Conservation (phyloP, 2,329 filamentous ascomycete species). For the Apiospora pterosperma region DNA sequence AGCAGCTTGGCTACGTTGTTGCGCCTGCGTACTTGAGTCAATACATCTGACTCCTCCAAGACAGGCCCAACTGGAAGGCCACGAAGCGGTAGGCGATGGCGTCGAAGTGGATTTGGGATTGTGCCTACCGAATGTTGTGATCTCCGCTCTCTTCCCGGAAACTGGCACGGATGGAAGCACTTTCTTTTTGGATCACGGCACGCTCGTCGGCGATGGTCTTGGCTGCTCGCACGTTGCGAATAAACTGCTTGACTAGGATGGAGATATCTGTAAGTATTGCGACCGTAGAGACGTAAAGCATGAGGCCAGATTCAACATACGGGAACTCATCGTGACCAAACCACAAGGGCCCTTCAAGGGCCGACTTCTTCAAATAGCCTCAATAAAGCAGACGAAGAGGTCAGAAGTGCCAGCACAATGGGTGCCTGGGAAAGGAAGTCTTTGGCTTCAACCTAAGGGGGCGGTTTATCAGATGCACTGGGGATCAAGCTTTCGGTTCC, state of each 20-base stretch:
- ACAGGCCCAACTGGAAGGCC: neutral
- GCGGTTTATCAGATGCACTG: neutral
- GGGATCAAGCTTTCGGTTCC: neutral
- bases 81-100: neutral
- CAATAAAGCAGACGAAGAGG: neutral
- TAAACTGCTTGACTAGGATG: slow-evolving; percentile 93
- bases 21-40: slow-evolving; percentile 53
- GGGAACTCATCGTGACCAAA: slow-evolving; percentile 13
- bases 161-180: slow-evolving; percentile 93
- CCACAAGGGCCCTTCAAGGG: slow-evolving; percentile 11
- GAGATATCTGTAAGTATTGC: slow-evolving; percentile 12
- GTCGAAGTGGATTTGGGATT: neutral
- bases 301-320: slow-evolving; percentile 8
- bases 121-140: slow-evolving; percentile 74
- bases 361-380: slow-evolving; percentile 7
- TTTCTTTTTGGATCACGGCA: slow-evolving; percentile 98
- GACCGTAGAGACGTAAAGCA: neutral
- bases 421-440: neutral
- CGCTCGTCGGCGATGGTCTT: slow-evolving; percentile 99
- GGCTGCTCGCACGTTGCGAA: slow-evolving; percentile 95
- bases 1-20: slow-evolving; percentile 99
- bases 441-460: neutral
- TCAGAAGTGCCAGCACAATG: neutral
- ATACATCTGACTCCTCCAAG: neutral
- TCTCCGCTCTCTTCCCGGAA: slow-evolving; percentile 97